Conservation (phyloP, 352 stramenopile species). For the Globisporangium spiculum region DNA sequence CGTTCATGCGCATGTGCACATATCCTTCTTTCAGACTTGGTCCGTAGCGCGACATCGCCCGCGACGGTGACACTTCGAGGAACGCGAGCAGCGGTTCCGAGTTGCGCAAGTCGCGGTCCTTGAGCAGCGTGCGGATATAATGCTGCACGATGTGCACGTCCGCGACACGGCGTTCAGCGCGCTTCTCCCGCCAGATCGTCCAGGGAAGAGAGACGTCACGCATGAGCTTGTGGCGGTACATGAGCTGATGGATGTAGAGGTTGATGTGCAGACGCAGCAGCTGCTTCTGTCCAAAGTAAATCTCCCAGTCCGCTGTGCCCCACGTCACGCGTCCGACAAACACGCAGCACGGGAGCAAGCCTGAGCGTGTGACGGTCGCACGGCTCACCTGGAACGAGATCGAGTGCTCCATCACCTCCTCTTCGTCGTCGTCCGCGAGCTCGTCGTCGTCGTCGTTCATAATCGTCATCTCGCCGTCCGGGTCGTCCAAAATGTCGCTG, state of each 20-base stretch:
- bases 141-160: constrained; percentile 75
- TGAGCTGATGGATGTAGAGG: constrained; percentile 46
- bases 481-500: constrained; percentile 52
- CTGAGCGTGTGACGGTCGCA: constrained; percentile 62
- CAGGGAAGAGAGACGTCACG: constrained; percentile 55
- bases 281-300: constrained; percentile 87
- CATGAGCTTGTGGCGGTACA: constrained; percentile 47
- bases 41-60: constrained; percentile 68
- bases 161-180: constrained; percentile 56
- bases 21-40: constrained; percentile 85
- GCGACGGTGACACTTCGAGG: constrained; percentile 75
- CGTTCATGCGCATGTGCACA: constrained; percentile 88
- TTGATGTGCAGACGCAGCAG: constrained; percentile 71
- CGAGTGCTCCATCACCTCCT: constrained; percentile 68
- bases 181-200: constrained; percentile 83
- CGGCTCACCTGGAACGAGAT: constrained; percentile 76
- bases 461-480: constrained; percentile 56
- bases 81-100: constrained; percentile 79
- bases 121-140: constrained; percentile 66
- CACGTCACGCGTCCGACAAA: constrained; percentile 79
- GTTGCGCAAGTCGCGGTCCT: constrained; percentile 64
- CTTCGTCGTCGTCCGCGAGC: constrained; percentile 43
- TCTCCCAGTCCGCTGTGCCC: constrained; percentile 79
- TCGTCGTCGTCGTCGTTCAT: constrained; percentile 61
- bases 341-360: constrained; percentile 76